Percentiles rank a stretch among this genome's conserved stretches.
These are phyloP conservation scores for Trichoderma semiorbis DNA, from an alignment of 2,329 filamentous ascomycete species.

Conservation along the genomic window DNA sequence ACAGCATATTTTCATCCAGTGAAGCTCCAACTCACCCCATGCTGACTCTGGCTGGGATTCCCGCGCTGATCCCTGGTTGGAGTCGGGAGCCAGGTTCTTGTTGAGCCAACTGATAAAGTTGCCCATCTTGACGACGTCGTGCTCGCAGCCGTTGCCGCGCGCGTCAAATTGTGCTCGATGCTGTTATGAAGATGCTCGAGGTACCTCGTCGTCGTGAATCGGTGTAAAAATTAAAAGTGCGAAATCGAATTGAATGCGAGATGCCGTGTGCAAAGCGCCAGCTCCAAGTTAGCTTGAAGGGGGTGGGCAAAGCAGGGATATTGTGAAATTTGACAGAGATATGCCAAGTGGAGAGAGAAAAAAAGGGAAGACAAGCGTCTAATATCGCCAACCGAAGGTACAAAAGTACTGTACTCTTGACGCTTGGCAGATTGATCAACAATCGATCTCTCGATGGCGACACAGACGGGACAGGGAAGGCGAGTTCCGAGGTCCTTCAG, in stretches of 20 bases:
- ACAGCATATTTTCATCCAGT: no score
- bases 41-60: conserved; percentile 31
- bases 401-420: not conserved
- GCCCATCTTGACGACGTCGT: conserved; percentile 32
- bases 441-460: conserved; percentile 12
- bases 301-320: not conserved
- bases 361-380: not conserved
- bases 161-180: not conserved
- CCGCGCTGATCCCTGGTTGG: conserved; percentile 25
- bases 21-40: conserved; percentile 30
- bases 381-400: not conserved
- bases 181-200: not conserved
- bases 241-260: not conserved
- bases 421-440: conserved; percentile 9
- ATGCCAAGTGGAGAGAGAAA: not conserved
- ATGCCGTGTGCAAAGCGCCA: not conserved
- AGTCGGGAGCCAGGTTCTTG: conserved; percentile 27
- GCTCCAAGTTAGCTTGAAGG: not conserved
- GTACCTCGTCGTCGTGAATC: not conserved
- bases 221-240: not conserved
- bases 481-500: conserved; percentile 1
- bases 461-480: conserved; percentile 9
- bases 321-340: not conserved
- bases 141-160: conserved; percentile 17
- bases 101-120: conserved; percentile 40